Conservation (phyloP, 2,329 filamentous ascomycete species). For the Diaporthe citriasiana region DNA sequence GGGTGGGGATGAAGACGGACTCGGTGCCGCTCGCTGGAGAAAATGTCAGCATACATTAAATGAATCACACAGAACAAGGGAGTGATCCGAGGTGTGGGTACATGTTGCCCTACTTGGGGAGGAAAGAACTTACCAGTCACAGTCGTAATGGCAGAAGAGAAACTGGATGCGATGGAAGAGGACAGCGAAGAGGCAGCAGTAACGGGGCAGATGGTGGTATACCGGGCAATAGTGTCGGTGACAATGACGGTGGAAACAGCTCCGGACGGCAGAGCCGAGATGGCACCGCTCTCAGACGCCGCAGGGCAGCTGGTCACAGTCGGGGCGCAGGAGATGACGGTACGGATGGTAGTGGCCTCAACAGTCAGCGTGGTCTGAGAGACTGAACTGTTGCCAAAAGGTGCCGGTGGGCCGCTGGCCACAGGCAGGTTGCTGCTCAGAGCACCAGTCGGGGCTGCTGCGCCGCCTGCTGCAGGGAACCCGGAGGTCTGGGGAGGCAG, state of each 20-base stretch:
- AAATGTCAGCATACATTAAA: neutral
- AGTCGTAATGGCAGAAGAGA: slow-evolving; percentile 23
- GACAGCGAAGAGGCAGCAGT: slow-evolving; percentile 16
- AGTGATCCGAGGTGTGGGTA: no score
- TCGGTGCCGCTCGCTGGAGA: slow-evolving; percentile 11
- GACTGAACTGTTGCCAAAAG: slow-evolving; percentile 14
- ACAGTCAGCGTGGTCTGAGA: slow-evolving; percentile 30
- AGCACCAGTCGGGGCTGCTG: slow-evolving; percentile 21
- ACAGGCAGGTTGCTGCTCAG: slow-evolving; percentile 16
- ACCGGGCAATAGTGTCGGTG: slow-evolving; percentile 31
- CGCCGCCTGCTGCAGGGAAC: slow-evolving; percentile 22
- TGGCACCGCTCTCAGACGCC: slow-evolving; percentile 17
- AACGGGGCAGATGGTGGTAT: slow-evolving; percentile 37
- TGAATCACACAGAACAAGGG: no score
- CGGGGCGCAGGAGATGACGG: slow-evolving; percentile 25
- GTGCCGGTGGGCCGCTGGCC: neutral
- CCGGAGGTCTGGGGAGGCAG: slow-evolving; percentile 7
- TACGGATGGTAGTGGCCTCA: slow-evolving; percentile 8
- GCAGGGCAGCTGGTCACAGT: slow-evolving; percentile 34
- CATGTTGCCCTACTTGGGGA: neutral
- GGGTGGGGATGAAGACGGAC: slow-evolving; percentile 25
- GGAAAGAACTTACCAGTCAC: slow-evolving; percentile 12
- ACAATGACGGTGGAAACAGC: slow-evolving; percentile 23
- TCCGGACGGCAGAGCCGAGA: slow-evolving; percentile 15
- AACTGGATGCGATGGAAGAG: slow-evolving; percentile 23